Evolutionary conservation across 305 asterid genomes (phyloP).

Genomic region (Solanum hybrid): DNA sequence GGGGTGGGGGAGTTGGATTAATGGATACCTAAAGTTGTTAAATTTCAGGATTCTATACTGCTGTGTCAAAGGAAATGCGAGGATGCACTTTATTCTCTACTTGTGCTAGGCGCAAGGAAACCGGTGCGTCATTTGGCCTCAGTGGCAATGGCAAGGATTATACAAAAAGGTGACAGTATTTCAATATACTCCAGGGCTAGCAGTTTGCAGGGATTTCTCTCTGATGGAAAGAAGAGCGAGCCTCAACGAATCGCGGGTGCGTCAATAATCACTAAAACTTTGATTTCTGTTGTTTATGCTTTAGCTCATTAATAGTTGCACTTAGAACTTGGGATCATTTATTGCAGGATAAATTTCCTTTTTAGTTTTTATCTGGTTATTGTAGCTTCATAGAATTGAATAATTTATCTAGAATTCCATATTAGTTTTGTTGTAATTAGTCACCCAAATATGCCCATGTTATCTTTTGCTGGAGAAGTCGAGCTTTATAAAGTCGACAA

Average conservation of each 20-base stretch:
- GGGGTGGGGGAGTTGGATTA: not conserved
- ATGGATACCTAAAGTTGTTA: not conserved
- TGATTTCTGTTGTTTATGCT: not conserved
- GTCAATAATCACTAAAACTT: constrained; percentile 11
- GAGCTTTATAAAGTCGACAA: not conserved
- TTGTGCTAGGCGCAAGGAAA: constrained; percentile 88
- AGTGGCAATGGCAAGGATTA: constrained; percentile 78
- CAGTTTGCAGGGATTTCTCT: constrained; percentile 90
- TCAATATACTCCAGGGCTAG: constrained; percentile 96
- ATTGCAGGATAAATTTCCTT: not conserved
- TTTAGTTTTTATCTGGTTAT: not conserved
- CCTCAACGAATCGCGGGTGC: constrained; percentile 85
- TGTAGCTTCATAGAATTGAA: not conserved
- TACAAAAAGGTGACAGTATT: constrained; percentile 73
- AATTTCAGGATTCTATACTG: constrained; percentile 69
- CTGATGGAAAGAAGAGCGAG: constrained; percentile 82
- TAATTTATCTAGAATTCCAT: not conserved
- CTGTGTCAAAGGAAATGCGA: constrained; percentile 88
- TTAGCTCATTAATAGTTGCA: not conserved
- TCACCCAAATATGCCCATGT: not conserved
- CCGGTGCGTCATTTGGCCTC: constrained; percentile 96
- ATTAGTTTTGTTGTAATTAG: not conserved
- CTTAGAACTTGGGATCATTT: not conserved
- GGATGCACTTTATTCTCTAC: constrained; percentile 80
- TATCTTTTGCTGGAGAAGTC: not conserved